These are phyloP conservation scores for Mortierella claussenii DNA, from an alignment of 192 early-diverging fungal species.

Conservation along the genomic window DNA sequence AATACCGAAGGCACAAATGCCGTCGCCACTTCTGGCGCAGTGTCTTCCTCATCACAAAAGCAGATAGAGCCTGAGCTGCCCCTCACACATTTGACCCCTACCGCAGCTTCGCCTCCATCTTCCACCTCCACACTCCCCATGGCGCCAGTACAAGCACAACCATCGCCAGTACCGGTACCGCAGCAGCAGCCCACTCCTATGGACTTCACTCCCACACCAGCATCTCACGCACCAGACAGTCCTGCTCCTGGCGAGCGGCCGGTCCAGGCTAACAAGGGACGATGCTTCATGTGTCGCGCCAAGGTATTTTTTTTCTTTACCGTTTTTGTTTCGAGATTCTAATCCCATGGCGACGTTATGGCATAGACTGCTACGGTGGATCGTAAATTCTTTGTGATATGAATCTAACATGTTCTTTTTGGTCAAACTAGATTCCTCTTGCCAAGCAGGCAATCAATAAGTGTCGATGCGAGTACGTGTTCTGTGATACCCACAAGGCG, in stretches of 20 bases:
- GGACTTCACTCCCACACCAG: conserved; percentile 14
- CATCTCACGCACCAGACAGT: conserved; percentile 32
- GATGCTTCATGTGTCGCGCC: conserved; percentile 74
- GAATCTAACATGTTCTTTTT: conserved; percentile 1
- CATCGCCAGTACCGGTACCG: conserved; percentile 18
- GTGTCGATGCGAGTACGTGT: conserved; percentile 80
- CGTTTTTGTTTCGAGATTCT: no score
- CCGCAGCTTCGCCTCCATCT: conserved; percentile 15
- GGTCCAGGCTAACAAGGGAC: conserved; percentile 73
- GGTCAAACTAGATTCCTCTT: conserved; percentile 63
- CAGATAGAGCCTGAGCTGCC: conserved; percentile 22
- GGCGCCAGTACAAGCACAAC: conserved; percentile 26
- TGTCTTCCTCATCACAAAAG: conserved; percentile 8
- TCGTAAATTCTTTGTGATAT: no score
- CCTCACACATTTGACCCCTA: conserved; percentile 29
- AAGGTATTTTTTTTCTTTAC: conserved; percentile 59
- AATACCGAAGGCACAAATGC: conserved; percentile 9
- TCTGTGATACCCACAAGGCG: conserved; percentile 78
- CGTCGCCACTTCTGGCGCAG: conserved; percentile 2
- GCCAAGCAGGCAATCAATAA: conserved; percentile 83
- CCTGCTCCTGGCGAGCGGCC: conserved; percentile 59
- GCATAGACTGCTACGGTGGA: no score
- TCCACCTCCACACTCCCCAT: conserved; percentile 10
- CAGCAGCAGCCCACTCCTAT: neutral
- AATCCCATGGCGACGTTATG: no score